Conservation (phyloP, 2,329 filamentous ascomycete genomes). For the Xylariaceae sp. region DNA sequence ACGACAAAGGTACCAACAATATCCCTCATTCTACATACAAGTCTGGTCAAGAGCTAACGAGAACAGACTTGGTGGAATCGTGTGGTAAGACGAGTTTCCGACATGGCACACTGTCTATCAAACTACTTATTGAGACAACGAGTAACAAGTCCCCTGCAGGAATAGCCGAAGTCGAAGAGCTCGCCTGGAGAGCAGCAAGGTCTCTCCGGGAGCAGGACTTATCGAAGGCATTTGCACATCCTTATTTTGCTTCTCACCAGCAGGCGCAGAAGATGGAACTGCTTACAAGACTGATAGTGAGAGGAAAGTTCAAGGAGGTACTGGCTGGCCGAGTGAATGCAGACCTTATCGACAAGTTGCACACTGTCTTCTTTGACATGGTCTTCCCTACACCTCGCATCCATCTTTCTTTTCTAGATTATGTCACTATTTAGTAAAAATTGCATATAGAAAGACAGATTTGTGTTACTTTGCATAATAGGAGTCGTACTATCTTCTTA, state of each 20-base stretch:
- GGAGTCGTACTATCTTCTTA: no score
- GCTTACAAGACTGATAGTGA: conserved; percentile 13
- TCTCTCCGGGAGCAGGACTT: no score
- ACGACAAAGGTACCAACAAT: no score
- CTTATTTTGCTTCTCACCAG: conserved; percentile 6
- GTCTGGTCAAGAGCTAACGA: not conserved
- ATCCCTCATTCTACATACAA: no score
- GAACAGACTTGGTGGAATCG: conserved; percentile 9
- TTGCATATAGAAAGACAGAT: no score
- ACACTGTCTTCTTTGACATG: conserved; percentile 11
- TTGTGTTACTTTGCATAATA: no score
- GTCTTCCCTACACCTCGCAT: conserved; percentile 15
- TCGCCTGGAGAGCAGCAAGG: conserved; percentile 5
- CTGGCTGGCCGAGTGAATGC: conserved; percentile 5
- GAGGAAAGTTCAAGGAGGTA: conserved; percentile 5
- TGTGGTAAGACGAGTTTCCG: conserved; percentile 13
- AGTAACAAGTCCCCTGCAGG: no score
- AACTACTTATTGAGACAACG: not conserved
- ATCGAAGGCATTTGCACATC: no score
- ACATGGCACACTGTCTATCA: not conserved
- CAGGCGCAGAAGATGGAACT: conserved; percentile 13
- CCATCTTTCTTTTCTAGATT: conserved; percentile 1
- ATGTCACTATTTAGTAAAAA: no score
- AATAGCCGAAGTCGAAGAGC: conserved; percentile 10
- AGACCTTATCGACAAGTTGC: conserved; percentile 6